Percentiles rank a stretch among this genome's conserved stretches.
Evolutionary conservation across 2,329 filamentous ascomycete species (phyloP).

Genomic region (Xylaria sp.): DNA sequence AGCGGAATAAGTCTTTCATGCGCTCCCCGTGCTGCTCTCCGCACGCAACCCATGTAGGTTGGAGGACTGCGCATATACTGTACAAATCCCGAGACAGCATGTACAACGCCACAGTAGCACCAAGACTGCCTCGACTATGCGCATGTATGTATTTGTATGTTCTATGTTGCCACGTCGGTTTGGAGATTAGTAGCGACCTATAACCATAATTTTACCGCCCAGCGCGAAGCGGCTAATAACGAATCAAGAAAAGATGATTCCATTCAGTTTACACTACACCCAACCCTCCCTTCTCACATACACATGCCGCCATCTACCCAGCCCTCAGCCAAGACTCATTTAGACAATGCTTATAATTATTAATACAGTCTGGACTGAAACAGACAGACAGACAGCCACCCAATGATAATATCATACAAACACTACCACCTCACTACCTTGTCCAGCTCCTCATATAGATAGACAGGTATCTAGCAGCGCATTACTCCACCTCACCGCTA

Average conservation of each 20-base stretch:
- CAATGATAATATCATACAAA: conserved; percentile 18
- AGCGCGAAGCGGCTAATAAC: neutral
- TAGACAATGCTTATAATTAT: neutral
- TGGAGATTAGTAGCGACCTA: neutral
- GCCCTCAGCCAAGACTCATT: neutral
- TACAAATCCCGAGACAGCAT: neutral
- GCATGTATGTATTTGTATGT: neutral
- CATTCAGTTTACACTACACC: conserved; percentile 10
- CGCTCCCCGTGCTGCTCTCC: too few relatives aligned
- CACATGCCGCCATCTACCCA: conserved; percentile 6
- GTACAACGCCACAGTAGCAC: too few relatives aligned
- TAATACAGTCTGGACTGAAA: conserved; percentile 7
- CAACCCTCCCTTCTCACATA: neutral
- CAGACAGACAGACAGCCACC: neutral
- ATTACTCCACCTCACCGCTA: neutral
- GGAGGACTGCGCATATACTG: too few relatives aligned
- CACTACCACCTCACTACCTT: neutral
- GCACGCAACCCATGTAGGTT: too few relatives aligned
- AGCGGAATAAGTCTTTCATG: conserved; percentile 2
- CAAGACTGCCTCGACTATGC: too few relatives aligned
- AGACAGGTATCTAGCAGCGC: neutral
- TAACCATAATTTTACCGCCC: neutral
- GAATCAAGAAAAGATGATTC: conserved; percentile 10
- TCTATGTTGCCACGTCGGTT: neutral
- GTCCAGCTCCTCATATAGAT: neutral